Conservation (phyloP, 1,284 basidiomycete genomes). For the Boletus nobilissimus region DNA sequence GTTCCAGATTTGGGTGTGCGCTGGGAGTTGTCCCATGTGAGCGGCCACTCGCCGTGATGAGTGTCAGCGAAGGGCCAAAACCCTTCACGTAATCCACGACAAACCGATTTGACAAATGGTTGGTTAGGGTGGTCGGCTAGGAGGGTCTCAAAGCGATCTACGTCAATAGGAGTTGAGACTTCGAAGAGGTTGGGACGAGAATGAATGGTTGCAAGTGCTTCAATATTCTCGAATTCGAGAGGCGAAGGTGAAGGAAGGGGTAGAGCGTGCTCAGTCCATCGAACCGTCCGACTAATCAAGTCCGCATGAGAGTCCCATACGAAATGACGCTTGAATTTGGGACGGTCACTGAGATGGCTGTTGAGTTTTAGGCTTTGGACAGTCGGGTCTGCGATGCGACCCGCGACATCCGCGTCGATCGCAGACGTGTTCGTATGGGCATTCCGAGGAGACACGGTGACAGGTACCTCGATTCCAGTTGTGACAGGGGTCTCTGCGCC, state of each 20-base stretch:
- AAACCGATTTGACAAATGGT: not conserved
- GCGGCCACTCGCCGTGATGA: not conserved
- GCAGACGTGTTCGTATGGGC: no score
- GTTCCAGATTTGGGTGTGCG: no score
- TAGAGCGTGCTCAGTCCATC: not conserved
- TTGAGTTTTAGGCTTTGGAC: no score
- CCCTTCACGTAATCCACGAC: not conserved
- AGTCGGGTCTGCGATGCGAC: no score
- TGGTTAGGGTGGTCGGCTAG: not conserved
- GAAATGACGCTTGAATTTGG: no score
- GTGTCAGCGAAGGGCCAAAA: slow-evolving; percentile 10
- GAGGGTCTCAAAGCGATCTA: not conserved
- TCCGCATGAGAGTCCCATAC: no score
- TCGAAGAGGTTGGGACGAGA: not conserved
- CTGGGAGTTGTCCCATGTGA: not conserved
- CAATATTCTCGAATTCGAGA: not conserved
- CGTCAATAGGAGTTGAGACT: not conserved
- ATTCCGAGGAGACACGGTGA: no score
- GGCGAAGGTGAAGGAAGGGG: not conserved
- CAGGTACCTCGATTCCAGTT: no score
- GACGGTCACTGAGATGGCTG: no score
- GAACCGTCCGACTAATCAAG: not conserved
- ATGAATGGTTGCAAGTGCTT: not conserved
- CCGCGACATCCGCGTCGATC: no score
- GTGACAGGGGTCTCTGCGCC: no score